phyloP scores from a whole-genome alignment of 2,329 filamentous ascomycete genomes.

The Teratosphaeria viscida region DNA sequence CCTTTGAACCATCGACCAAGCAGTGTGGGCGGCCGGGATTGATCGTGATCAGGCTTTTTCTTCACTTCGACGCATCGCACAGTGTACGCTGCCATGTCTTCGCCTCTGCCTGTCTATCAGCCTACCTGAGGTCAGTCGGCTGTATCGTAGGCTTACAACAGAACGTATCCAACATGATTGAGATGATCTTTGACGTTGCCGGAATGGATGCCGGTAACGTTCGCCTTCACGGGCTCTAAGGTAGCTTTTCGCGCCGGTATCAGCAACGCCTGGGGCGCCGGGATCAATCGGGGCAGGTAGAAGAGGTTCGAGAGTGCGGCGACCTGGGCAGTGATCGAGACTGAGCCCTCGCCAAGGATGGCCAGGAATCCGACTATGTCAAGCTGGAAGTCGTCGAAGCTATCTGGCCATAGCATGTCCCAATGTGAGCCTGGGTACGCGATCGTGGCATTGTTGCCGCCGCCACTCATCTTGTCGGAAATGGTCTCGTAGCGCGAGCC shows the following conservation, averaged over 20 bases:
- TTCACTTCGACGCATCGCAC: conserved; percentile 22
- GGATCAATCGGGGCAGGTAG: conserved; percentile 40
- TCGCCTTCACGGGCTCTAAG: conserved; percentile 30
- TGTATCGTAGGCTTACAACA: conserved; percentile 27
- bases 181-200: conserved; percentile 37
- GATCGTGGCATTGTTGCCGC: conserved; percentile 19
- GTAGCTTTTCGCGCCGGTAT: conserved; percentile 33
- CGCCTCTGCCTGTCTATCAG: conserved; percentile 1
- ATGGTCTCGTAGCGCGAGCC: neutral
- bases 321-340: conserved; percentile 41
- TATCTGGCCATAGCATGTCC: conserved; percentile 28
- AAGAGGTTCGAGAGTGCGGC: conserved; percentile 40
- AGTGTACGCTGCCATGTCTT: conserved; percentile 10
- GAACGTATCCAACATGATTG: conserved; percentile 40
- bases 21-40: neutral
- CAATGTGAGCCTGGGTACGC: conserved; percentile 15
- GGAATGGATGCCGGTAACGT: conserved; percentile 37
- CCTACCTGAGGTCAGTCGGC: neutral
- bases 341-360: conserved; percentile 42
- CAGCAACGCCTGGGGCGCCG: conserved; percentile 42
- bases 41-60: conserved; percentile 4
- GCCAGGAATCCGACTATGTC: conserved; percentile 48
- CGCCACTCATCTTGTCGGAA: conserved; percentile 11
- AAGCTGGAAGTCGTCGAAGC: conserved; percentile 35
- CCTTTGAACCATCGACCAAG: conserved; percentile 27